Conservation (phyloP, 306 rosid species). For the Malus fusca region DNA sequence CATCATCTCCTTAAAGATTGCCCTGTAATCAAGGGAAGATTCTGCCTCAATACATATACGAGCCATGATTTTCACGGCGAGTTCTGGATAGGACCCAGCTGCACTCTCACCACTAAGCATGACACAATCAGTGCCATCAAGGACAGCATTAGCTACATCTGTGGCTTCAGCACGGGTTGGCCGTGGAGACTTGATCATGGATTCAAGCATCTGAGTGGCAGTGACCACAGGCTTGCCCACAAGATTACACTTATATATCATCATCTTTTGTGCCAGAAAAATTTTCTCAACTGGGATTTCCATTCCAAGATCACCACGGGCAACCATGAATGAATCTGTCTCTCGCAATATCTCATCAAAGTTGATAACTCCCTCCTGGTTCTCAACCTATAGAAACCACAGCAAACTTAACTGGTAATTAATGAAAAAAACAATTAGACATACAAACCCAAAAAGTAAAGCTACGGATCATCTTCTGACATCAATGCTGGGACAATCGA, state of each 20-base stretch:
- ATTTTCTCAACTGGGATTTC: conserved; percentile 97
- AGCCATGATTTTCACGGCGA: conserved; percentile 89
- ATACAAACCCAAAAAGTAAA: not conserved
- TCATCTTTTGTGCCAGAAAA: conserved; percentile 92
- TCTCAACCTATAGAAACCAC: conserved; percentile 64
- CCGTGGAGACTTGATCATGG: conserved; percentile 94
- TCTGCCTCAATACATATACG: conserved; percentile 91
- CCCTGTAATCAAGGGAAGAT: conserved; percentile 84
- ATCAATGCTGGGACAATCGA: not conserved
- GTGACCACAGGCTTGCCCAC: conserved; percentile 95
- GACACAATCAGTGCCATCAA: conserved; percentile 93
- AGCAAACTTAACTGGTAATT: conserved; percentile 16
- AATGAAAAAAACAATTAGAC: not conserved
- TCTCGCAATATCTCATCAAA: conserved; percentile 93
- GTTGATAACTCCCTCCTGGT: conserved; percentile 94
- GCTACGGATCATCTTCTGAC: not conserved
- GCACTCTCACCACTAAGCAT: conserved; percentile 99
- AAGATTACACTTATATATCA: conserved; percentile 95
- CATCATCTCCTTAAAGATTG: conserved; percentile 92
- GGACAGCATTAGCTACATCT: conserved; percentile 91
- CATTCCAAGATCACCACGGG: conserved; percentile 99
- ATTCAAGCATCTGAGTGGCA: conserved; percentile 97
- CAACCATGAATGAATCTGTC: conserved; percentile 98
- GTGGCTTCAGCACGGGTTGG: conserved; percentile 98
- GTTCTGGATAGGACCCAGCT: conserved; percentile 88